Evolutionary conservation across 441 rosid genomes (phyloP).

Genomic region (Bocquillonia castaneifolia): DNA sequence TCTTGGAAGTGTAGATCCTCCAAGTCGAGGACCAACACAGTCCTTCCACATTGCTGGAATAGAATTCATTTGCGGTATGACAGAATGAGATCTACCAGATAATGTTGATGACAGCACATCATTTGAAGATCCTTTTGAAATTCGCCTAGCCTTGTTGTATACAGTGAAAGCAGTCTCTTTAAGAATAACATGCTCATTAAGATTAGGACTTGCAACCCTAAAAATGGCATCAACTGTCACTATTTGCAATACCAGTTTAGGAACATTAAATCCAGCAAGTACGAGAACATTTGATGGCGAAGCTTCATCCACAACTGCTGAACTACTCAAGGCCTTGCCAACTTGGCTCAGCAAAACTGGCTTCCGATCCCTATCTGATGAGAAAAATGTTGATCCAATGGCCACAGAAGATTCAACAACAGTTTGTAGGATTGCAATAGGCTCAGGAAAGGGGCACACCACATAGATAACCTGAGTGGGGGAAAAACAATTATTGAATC

Average conservation of each 20-base stretch:
- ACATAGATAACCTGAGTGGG: slow-evolving; percentile 81
- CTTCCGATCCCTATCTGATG: slow-evolving; percentile 74
- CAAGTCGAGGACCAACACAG: slow-evolving; percentile 75
- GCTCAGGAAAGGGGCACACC: slow-evolving; percentile 99
- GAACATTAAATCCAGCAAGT: slow-evolving; percentile 84
- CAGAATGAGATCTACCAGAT: slow-evolving; percentile 66
- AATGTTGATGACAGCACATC: slow-evolving; percentile 61
- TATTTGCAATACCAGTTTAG: slow-evolving; percentile 84
- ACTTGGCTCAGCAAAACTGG: slow-evolving; percentile 67
- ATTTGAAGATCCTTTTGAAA: slow-evolving; percentile 67
- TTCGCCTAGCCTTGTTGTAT: slow-evolving; percentile 92
- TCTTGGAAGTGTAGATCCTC: slow-evolving; percentile 73
- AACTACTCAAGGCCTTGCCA: slow-evolving; percentile 79
- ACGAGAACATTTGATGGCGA: slow-evolving; percentile 73
- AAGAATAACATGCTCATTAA: slow-evolving; percentile 78
- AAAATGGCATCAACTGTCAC: slow-evolving; percentile 94
- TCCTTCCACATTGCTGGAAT: slow-evolving; percentile 91
- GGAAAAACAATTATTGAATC: slow-evolving; percentile 17
- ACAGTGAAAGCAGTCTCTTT: slow-evolving; percentile 97
- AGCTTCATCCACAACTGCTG: slow-evolving; percentile 88
- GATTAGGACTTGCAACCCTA: slow-evolving; percentile 85
- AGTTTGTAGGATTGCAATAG: slow-evolving; percentile 80
- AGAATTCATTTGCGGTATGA: slow-evolving; percentile 55
- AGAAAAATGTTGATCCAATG: slow-evolving; percentile 66
- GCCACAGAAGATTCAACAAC: slow-evolving; percentile 85